Base-by-base conservation (phyloP, 352 stramenopile species). In the Elongisporangium anandrum region DNA sequence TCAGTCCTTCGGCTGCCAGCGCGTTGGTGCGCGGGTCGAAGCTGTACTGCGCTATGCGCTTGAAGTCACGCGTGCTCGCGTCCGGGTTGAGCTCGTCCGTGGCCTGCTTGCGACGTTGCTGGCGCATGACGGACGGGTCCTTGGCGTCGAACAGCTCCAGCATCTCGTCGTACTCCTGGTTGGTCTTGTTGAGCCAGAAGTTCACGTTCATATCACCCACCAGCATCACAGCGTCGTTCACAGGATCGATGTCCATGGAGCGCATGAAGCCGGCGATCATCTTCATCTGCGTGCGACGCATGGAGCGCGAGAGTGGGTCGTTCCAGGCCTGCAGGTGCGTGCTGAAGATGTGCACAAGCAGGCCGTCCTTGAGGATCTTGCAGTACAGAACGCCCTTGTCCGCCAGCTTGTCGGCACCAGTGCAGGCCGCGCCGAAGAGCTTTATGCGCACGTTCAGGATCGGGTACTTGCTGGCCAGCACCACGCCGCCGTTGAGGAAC, bases 161-260 rank as follows among this genome's bases (percentile, higher is more conserved):
- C 83, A 92, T 90, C 63, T 92, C 83, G 63, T 90, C 80, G 63
- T 92, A 92, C 71, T 92, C 83, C 34, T 76, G 57, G 41, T 86
- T 87, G 5, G 72, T 77, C 61, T 77, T 77, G 68, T 90, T 89
- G 56, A 89, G 66, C 79, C 79, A 90, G 56, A 75, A 88, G 68
- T 92, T 76, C 51, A 92, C 80, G 56, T 92, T 92, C 58, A 92
- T 49, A 53, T 92, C 83, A 15, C 83, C 81, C 7, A 83, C 70
- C 52, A 87, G 75, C 26, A 90, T 29, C 50, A 92, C 79, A 17
- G 64, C 67, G 58, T 92, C 83, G 59, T 81, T 84, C 50, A 60
- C 55, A 16, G 72, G 55, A 26, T 90, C 79, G 53, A 92, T 90
- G 22, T 74, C 64, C 66, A 89, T 74, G 22, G 65, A 66, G 8